Base-by-base conservation (phyloP, 2,329 filamentous ascomycete species). In the Blastomyces silverae region DNA sequence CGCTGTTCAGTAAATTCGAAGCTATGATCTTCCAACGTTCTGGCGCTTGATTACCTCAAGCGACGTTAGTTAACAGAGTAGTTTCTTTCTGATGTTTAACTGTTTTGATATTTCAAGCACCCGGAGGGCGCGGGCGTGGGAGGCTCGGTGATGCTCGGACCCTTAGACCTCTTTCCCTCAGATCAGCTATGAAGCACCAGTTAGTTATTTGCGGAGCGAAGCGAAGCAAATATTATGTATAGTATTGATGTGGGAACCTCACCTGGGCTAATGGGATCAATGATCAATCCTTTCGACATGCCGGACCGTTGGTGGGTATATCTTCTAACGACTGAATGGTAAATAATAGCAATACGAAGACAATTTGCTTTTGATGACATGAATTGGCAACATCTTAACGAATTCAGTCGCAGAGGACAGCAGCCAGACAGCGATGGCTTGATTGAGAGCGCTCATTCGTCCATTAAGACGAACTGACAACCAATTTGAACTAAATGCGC, bases 1-100 rank as follows among this genome's bases (percentile, higher is more conserved):
- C 48, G 28, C 22, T 57, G 11, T 58, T 58, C 28, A 34, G 52
- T 7, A 11, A 63, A 34, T 57, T 58, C 52, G 52, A 57, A 37
- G 20, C 22, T 22, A 57, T 46, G 53, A 44, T 63, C 39, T 63
- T 56, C 11, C 6, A 57, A 25, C 25, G 25, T 20, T 63, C 28
- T 63, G 62, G 52, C 7, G 37, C 42, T 28, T 28, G 11, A 25
- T 15, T n/a, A 20, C 1, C 11, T 58, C 25, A n/a, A 44, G 37
- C 6, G 34, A 37, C 34, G 8, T 37, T 10, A 2, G 34, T 37
- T 10, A 37, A 37, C 34, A 1, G 34, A 10, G 34, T 8, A 37
- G 7, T 10, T 10, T 37, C 34, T 37, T 8, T 39, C 6, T 17
- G 46, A 8, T 31, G 25, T 20, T 20, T 5, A 7, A 20, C 13